Base-by-base conservation (phyloP, 306 rosid genomes). In the Carpinus viminea region DNA sequence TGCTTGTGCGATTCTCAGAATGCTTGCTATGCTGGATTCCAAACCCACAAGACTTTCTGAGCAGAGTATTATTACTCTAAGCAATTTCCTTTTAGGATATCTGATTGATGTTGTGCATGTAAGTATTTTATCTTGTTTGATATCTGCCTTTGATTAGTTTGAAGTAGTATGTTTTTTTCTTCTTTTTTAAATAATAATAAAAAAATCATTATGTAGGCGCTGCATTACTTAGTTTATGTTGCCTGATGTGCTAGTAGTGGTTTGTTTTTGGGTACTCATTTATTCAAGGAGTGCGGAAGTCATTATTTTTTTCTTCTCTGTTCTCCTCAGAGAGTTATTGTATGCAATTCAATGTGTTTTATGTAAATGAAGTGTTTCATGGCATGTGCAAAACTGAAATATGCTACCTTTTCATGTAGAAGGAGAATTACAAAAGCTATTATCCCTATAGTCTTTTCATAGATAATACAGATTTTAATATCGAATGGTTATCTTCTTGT, bases 1-100 rank as follows among this genome's bases (percentile, higher is more conserved):
- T 70, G 17, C 71, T 59, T 93, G 91, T 73, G 90, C 96, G 72
- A 84, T 93, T 86, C 89, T 93, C 48, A 89, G 93, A 74, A 78
- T 85, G 82, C 87, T 93, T 31, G 71, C 81, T 71, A 55, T 80
- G 13, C 66, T 93, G 80, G 95, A 90, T 86, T 85, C 87, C 53
- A 78, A 89, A 68, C 89, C 90, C 74, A 79, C 86, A 13, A 77
- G 75, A 69, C 93, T 91, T 81, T 89, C 90, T 70, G 85, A 85
- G 57, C 80, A 81, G 74, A 87, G 89, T 76, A 83, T 87, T 70
- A 72, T 68, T 69, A 77, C 73, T 59, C 88, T 93, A 34, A 90
- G 88, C 61, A 75, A 50, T 78, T 80, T 74, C 83, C 86, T 93
- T 81, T 45, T 88, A 17, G 84, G 77, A 72, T 93, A 93, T 85